These are phyloP conservation scores for Penicillium sp. DNA, from an alignment of 2,329 filamentous ascomycete genomes.

Conservation along the genomic window DNA sequence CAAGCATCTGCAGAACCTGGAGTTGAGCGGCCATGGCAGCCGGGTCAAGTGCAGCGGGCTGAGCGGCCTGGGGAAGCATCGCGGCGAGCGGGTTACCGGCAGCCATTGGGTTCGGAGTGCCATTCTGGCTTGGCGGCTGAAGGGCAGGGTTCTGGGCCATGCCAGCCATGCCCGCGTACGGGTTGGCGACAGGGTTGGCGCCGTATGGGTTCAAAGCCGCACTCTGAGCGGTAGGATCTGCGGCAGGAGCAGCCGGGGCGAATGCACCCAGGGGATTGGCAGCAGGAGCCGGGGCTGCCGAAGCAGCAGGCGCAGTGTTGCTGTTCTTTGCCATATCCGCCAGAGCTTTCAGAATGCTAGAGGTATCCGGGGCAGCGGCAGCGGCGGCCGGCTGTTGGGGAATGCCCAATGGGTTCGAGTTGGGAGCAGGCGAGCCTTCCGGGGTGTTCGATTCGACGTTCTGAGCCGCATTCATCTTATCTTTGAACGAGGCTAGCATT, in stretches of 20 bases:
- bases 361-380: constrained; percentile 54
- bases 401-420: constrained; percentile 42
- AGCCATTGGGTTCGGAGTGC: constrained; percentile 45
- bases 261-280: constrained; percentile 52
- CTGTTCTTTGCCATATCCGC: constrained; percentile 80
- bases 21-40: constrained; percentile 68
- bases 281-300: constrained; percentile 39
- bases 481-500: constrained; percentile 81
- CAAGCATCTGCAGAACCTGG: constrained; percentile 71
- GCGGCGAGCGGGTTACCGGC: constrained; percentile 44
- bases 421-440: constrained; percentile 53
- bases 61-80: constrained; percentile 43
- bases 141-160: constrained; percentile 37
- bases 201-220: constrained; percentile 58
- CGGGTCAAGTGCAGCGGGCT: constrained; percentile 34
- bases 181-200: constrained; percentile 43
- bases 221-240: constrained; percentile 49
- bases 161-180: constrained; percentile 50
- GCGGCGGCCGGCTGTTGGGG: constrained; percentile 36
- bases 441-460: constrained; percentile 70
- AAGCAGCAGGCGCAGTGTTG: constrained; percentile 51
- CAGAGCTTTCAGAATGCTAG: constrained; percentile 73
- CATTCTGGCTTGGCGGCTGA: constrained; percentile 43
- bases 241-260: constrained; percentile 48
- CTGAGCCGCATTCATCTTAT: constrained; percentile 68